Evolutionary conservation across 768 basidiomycete species (phyloP), one percentile per base, ranked within the genome.

Genomic region (Mycena belliarum): DNA sequence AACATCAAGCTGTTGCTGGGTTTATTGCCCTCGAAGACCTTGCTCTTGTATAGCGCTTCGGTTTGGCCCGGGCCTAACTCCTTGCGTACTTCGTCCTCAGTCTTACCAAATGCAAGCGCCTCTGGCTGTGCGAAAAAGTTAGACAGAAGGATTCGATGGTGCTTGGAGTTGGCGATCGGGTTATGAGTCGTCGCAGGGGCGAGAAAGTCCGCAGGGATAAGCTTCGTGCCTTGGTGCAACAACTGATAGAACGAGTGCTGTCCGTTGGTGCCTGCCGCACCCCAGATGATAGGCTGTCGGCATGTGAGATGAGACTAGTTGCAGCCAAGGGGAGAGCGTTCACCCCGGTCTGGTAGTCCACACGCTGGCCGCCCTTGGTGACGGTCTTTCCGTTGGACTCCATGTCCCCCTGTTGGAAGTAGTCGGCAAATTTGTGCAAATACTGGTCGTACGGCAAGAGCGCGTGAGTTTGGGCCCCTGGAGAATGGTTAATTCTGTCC

Each of bases 401-500:
- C 97, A 99, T 99, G 74, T 99, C 97, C 44, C 95, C 96, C 82
- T 98, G 97, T 74, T 98, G 97, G 91, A 99, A 99, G 80, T 98
- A 98, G 74, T 99, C 97, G 35, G 97, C 96, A 67, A 99, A 99
- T 74, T 96, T 97, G 83, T 98, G 93, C 63, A 99, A 79, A 76
- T 99, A 99, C 73, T 99, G 97, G 75, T 99, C 97, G 69, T 99
- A 99, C 0, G 97, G 97, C 41, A 99, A 82, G 40, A 99, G 82
- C 3, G 89, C 93, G 63, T 96, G 92, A 4, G 97, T 98, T 76
- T 99, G 97, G 33, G 96, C 79, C 63, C 93, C 89, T 88, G 45
- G 21, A 24, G 53, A 45, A 25, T 47, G 15, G 15, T 28, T 37
- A 43, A 32, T 45, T 51, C 21, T 11, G 21, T 16, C 10, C 8